A percentile compares a stretch with the other conserved stretches of the same genome.
Evolutionary conservation across 2,329 filamentous ascomycete species (phyloP).

Genomic region (Tolypocladium ophioglossoides): DNA sequence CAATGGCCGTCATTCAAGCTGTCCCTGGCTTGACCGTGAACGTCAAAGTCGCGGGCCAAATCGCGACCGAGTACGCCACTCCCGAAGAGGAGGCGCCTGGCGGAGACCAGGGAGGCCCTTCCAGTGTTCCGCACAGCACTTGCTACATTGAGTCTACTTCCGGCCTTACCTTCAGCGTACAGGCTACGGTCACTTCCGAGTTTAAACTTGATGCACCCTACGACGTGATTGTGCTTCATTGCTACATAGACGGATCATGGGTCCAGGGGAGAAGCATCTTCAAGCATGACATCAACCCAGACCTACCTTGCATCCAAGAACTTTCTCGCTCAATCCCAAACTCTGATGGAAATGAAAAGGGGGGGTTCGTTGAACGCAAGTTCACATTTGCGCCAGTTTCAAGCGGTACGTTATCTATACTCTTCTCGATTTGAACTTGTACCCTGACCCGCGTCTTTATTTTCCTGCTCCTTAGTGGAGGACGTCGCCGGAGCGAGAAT

Average conservation of each 20-base stretch:
- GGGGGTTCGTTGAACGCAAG: background rate
- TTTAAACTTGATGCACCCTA: background rate
- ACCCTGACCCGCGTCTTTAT: background rate
- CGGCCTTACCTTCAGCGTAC: constrained; percentile 8
- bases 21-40: constrained; percentile 8
- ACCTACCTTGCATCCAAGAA: background rate
- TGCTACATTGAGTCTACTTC: constrained; percentile 15
- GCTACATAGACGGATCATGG: constrained; percentile 8
- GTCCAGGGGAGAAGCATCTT: rapidly evolving
- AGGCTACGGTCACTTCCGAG: background rate
- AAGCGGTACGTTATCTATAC: constrained; percentile 2
- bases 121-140: background rate
- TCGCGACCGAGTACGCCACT: constrained; percentile 11
- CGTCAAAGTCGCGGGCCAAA: constrained; percentile 8
- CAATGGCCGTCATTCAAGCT: constrained; percentile 11
- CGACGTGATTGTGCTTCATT: rapidly evolving
- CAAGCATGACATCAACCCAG: no score
- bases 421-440: no score
- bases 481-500: background rate
- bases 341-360: no score
- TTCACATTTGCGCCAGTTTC: constrained; percentile 10
- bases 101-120: rapidly evolving
- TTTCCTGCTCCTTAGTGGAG: constrained; percentile 3
- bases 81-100: background rate
- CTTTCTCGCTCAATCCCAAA: no score